A percentile compares a stretch with the other conserved stretches of the same genome.
phyloP scores from a whole-genome alignment of 768 basidiomycete genomes.

The Rhodotorula taiwanensis region DNA sequence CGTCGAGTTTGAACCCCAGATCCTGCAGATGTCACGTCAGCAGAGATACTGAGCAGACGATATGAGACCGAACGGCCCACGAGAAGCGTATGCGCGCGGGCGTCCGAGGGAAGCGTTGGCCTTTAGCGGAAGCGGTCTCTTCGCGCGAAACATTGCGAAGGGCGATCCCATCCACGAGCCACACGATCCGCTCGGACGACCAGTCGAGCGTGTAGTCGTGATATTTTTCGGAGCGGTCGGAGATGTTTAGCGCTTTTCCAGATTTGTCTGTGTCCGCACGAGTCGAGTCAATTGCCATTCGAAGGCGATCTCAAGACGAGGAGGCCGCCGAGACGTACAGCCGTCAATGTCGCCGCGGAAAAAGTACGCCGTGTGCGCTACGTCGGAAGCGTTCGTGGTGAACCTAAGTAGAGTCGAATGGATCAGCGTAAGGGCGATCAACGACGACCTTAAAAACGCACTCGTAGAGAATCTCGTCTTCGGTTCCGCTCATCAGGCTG shows the following conservation, averaged over 20 bases:
- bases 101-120: conserved; percentile 41
- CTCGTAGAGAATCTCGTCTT: conserved; percentile 32
- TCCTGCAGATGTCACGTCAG: neutral
- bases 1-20: conserved; percentile 42
- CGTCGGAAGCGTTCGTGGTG: conserved; percentile 1
- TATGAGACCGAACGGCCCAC: neutral
- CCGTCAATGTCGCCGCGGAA: neutral
- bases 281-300: too few relatives aligned
- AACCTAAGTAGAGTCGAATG: neutral
- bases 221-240: neutral
- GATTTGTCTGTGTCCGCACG: too few relatives aligned
- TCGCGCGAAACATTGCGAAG: conserved; percentile 37
- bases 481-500: neutral
- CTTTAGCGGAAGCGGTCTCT: conserved; percentile 5
- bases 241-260: neutral
- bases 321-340: neutral
- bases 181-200: conserved; percentile 14
- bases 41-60: rapidly evolving
- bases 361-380: conserved; percentile 1
- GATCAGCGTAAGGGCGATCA: neutral
- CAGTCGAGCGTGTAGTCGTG: conserved; percentile 31
- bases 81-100: conserved; percentile 43
- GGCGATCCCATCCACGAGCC: conserved; percentile 32
- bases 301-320: too few relatives aligned
- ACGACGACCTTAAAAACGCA: neutral